These are phyloP conservation scores for Ocimum tenuiflorum DNA, from an alignment of 257 asterid species.

Conservation along the genomic window DNA sequence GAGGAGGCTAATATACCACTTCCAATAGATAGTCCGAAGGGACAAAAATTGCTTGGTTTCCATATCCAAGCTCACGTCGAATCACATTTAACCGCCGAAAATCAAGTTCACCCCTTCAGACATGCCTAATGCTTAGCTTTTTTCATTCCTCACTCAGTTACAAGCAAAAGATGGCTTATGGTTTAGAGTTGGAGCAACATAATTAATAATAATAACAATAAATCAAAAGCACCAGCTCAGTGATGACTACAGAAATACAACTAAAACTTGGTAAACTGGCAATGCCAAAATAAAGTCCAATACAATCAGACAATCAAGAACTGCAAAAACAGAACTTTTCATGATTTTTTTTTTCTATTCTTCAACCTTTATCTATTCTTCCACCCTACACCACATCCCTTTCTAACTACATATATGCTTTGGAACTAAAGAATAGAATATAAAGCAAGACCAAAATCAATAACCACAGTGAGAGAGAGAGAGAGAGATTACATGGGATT, in stretches of 20 bases:
- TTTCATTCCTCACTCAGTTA: neutral
- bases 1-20: neutral
- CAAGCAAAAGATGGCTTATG: neutral
- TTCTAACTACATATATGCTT: neutral
- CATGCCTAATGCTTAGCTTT: neutral
- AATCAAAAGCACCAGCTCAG: too few species aligned
- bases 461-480: neutral
- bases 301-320: slow-evolving; percentile 9
- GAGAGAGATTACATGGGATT: slow-evolving; percentile 50
- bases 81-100: neutral
- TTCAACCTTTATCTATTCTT: neutral
- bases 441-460: slow-evolving; percentile 1
- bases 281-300: slow-evolving; percentile 4
- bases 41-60: neutral
- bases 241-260: neutral
- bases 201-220: too few species aligned
- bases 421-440: neutral
- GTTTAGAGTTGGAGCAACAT: neutral
- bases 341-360: neutral
- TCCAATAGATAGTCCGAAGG: neutral
- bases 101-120: neutral
- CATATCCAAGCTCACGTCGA: neutral
- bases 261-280: neutral
- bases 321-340: neutral
- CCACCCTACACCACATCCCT: neutral